Percentiles rank a stretch among this genome's conserved stretches.
phyloP scores from a whole-genome alignment of 2,329 filamentous ascomycete species.

The Hypoxylon sp. region DNA sequence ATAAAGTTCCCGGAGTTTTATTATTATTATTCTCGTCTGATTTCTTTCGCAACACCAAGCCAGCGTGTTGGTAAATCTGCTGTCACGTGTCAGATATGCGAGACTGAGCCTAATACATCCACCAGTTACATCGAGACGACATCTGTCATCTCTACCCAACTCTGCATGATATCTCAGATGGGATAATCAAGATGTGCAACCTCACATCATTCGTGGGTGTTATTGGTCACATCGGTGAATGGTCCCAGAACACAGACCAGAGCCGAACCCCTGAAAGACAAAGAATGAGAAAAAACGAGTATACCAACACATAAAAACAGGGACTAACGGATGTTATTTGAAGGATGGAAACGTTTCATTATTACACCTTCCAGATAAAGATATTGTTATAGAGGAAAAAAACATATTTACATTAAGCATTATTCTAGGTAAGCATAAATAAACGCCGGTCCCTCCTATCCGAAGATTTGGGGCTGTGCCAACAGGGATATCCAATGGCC shows the following conservation, averaged over 20 bases:
- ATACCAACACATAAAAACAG: not conserved
- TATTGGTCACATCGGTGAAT: constrained; percentile 8
- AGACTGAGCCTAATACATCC: not conserved
- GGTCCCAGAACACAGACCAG: constrained; percentile 4
- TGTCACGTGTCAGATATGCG: not conserved
- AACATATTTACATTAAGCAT: constrained; percentile 2
- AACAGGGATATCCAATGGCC: not conserved
- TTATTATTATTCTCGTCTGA: not conserved
- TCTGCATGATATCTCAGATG: not conserved
- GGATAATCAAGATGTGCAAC: not conserved
- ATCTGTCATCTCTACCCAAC: not conserved
- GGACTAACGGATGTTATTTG: not conserved
- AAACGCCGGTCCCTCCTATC: not conserved
- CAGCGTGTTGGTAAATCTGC: not conserved
- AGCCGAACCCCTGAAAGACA: not conserved
- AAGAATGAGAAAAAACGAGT: not conserved
- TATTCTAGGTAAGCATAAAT: not conserved
- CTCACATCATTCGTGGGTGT: not conserved
- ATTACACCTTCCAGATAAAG: not conserved
- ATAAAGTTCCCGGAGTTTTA: not conserved
- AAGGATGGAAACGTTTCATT: not conserved
- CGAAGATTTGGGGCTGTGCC: not conserved
- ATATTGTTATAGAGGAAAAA: not conserved
- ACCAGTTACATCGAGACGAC: not conserved
- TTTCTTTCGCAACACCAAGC: not conserved